Percentiles rank a stretch among this genome's conserved stretches.
phyloP scores from a whole-genome alignment of 2,329 filamentous ascomycete species.

The Pseudogymnoascus sp. region DNA sequence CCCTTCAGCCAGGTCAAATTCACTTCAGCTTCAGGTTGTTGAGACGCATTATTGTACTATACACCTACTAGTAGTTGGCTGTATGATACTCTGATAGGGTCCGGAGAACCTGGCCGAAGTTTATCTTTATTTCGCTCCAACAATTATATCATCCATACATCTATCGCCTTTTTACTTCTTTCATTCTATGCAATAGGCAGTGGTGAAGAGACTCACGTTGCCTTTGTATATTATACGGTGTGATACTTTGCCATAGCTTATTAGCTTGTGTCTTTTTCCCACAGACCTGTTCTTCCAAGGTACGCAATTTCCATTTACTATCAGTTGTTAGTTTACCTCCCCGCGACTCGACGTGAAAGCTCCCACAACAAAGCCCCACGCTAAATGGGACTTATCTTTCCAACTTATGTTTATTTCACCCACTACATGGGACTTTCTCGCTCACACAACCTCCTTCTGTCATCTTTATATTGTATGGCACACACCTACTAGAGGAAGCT shows the following conservation, averaged over 20 bases:
- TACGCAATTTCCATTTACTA: neutral
- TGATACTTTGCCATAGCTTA: neutral
- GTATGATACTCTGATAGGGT: neutral
- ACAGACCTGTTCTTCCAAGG: conserved; percentile 5
- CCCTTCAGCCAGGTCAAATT: neutral
- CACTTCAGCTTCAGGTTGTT: neutral
- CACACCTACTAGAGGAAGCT: neutral
- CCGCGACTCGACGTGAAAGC: neutral
- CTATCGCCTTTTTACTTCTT: neutral
- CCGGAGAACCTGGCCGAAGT: neutral
- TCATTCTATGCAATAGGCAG: neutral
- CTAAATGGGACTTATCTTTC: neutral
- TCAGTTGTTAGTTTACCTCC: neutral
- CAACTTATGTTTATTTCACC: neutral
- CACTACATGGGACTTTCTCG: neutral
- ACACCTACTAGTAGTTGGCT: neutral
- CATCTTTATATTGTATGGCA: neutral
- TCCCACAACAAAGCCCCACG: neutral
- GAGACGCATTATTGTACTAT: neutral
- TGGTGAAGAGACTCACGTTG: neutral
- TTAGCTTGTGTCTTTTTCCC: neutral
- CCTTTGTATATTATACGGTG: neutral
- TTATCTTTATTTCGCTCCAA: conserved; percentile 1
- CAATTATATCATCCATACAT: neutral
- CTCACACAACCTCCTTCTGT: neutral